Percentiles rank a stretch among this genome's conserved stretches.
These are phyloP conservation scores for Rhypophila decipiens DNA, from an alignment of 495 filamentous ascomycete species.

Conservation along the genomic window DNA sequence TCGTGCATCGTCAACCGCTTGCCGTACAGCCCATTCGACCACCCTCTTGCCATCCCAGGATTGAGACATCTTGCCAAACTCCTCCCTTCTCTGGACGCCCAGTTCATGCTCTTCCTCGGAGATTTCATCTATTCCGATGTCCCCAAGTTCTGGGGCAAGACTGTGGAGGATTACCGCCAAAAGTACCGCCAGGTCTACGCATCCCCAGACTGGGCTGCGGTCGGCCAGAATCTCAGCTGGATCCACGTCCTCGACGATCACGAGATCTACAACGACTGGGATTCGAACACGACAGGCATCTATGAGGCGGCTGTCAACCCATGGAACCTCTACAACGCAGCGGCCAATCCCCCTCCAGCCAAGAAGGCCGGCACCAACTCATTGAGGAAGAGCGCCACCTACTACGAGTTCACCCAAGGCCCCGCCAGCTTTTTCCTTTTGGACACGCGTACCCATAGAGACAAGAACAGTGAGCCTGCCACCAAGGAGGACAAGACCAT, in stretches of 20 bases:
- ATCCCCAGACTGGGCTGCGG: slow-evolving; percentile 77
- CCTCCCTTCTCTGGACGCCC: slow-evolving; percentile 56
- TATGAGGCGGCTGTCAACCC: slow-evolving; percentile 76
- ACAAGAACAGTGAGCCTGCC: slow-evolving; percentile 44
- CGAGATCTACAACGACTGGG: slow-evolving; percentile 92
- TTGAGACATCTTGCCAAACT: slow-evolving; percentile 61
- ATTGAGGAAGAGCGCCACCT: slow-evolving; percentile 53
- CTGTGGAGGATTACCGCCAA: slow-evolving; percentile 68
- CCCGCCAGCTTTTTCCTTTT: slow-evolving; percentile 92
- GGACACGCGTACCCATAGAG: slow-evolving; percentile 84
- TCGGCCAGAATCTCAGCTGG: slow-evolving; percentile 74
- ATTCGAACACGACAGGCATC: slow-evolving; percentile 62
- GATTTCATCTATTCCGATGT: slow-evolving; percentile 98
- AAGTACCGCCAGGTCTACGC: slow-evolving; percentile 92
- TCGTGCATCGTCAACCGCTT: slow-evolving; percentile 88
- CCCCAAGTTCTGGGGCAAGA: slow-evolving; percentile 66
- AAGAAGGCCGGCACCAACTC: slow-evolving; percentile 28
- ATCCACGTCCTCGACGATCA: slow-evolving; percentile 95
- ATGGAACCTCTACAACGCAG: slow-evolving; percentile 77
- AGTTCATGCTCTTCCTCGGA: slow-evolving; percentile 98
- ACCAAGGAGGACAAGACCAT: slow-evolving; percentile 65
- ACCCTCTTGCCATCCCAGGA: slow-evolving; percentile 76
- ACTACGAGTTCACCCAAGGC: slow-evolving; percentile 81
- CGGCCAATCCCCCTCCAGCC: slow-evolving; percentile 69
- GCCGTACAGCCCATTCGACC: slow-evolving; percentile 75